Percentiles rank a stretch among this genome's conserved stretches.
Conservation (phyloP, 495 filamentous ascomycete genomes). For the Bathelium albidoporum region DNA sequence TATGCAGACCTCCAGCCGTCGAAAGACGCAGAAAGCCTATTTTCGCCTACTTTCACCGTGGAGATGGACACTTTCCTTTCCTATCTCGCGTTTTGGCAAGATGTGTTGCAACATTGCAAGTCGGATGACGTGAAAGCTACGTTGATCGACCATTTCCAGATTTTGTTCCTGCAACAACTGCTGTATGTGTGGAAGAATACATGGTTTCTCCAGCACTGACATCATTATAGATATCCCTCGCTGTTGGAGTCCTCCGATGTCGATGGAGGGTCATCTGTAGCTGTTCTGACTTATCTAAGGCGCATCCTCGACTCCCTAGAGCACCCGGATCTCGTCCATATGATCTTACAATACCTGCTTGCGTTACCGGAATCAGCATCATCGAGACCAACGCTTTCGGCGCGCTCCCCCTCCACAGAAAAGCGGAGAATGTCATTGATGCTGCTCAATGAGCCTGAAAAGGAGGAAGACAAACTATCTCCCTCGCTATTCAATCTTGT, state of each 20-base stretch:
- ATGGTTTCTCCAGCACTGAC: constrained; percentile 50
- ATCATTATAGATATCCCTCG: constrained; percentile 67
- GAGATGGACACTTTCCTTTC: constrained; percentile 91
- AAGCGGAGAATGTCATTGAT: constrained; percentile 81
- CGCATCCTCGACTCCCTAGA: constrained; percentile 84
- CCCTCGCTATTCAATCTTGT: constrained; percentile 86
- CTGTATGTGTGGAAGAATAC: constrained; percentile 47
- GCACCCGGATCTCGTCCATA: constrained; percentile 81
- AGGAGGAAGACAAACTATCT: constrained; percentile 58
- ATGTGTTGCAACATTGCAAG: constrained; percentile 88
- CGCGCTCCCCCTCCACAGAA: constrained; percentile 48
- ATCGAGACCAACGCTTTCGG: constrained; percentile 24
- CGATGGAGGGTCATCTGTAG: constrained; percentile 91
- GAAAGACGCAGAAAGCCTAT: constrained; percentile 59
- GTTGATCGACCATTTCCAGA: constrained; percentile 90
- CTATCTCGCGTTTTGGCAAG: constrained; percentile 94
- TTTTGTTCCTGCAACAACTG: constrained; percentile 90
- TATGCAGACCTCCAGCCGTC: constrained; percentile 52
- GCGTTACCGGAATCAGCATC: constrained; percentile 46
- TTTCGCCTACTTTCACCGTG: constrained; percentile 57
- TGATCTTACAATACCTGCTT: constrained; percentile 87
- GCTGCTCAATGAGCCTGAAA: constrained; percentile 64
- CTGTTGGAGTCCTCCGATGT: constrained; percentile 92
- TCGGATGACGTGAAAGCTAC: constrained; percentile 86
- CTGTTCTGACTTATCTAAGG: constrained; percentile 86